phyloP scores from a whole-genome alignment of 495 filamentous ascomycete genomes.

The Penicillium daleae region DNA sequence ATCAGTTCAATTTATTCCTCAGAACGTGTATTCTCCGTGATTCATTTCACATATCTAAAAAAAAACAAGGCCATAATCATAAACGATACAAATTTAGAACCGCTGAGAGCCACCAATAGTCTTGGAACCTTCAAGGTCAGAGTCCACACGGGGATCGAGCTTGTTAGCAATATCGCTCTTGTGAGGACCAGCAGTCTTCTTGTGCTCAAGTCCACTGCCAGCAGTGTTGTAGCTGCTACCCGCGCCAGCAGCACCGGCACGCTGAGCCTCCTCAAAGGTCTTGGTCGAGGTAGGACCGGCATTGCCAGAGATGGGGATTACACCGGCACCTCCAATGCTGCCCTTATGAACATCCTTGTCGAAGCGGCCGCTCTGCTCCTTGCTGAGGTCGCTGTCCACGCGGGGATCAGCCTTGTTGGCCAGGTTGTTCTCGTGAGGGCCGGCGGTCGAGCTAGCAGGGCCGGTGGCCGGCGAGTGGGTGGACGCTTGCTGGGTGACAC shows the following conservation, averaged over 20 bases:
- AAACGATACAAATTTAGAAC: constrained; percentile 13
- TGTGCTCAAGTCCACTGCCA: neutral
- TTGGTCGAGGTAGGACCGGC: constrained; percentile 25
- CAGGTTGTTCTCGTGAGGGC: constrained; percentile 50
- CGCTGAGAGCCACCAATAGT: constrained; percentile 27
- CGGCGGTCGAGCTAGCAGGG: constrained; percentile 34
- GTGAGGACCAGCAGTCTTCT: constrained; percentile 38
- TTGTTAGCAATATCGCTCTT: constrained; percentile 59
- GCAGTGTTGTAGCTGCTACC: constrained; percentile 38
- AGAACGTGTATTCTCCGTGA: neutral
- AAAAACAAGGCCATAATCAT: constrained; percentile 5
- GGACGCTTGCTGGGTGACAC: constrained; percentile 42
- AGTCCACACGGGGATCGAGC: constrained; percentile 45
- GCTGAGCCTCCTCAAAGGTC: constrained; percentile 26
- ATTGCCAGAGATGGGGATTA: constrained; percentile 21
- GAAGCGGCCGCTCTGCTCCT: constrained; percentile 25
- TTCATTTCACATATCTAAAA: constrained; percentile 16
- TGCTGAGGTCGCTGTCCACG: constrained; percentile 51
- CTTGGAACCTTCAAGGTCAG: constrained; percentile 26
- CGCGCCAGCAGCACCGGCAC: constrained; percentile 10
- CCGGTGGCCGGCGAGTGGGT: constrained; percentile 28
- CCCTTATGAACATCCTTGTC: constrained; percentile 23
- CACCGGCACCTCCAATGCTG: constrained; percentile 19
- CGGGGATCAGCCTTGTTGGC: constrained; percentile 55
- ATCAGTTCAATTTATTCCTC: neutral